phyloP scores from a whole-genome alignment of 2,329 filamentous ascomycete genomes.

The Fusarium oxysporum region DNA sequence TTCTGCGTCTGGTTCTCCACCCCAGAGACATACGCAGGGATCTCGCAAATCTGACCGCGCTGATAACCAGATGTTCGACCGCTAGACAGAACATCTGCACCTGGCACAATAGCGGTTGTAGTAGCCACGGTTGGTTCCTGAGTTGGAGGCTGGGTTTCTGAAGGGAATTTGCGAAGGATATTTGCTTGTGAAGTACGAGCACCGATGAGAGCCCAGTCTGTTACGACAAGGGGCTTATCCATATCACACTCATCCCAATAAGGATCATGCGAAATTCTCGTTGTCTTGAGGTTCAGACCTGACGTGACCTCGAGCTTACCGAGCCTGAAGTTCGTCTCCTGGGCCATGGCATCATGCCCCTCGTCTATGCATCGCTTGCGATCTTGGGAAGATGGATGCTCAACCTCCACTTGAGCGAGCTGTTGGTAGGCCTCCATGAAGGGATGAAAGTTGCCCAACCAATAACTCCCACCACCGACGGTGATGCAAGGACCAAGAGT shows the following conservation, averaged over 20 bases:
- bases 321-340: slow-evolving; percentile 46
- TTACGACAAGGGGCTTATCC: slow-evolving; percentile 56
- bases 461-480: slow-evolving; percentile 53
- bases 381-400: slow-evolving; percentile 58
- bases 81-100: slow-evolving; percentile 53
- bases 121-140: slow-evolving; percentile 50
- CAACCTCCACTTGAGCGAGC: slow-evolving; percentile 46
- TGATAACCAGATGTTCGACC: slow-evolving; percentile 59
- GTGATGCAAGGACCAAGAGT: slow-evolving; percentile 57
- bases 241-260: slow-evolving; percentile 58
- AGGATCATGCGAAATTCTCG: slow-evolving; percentile 56
- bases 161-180: slow-evolving; percentile 56
- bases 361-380: slow-evolving; percentile 51
- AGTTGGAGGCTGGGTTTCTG: slow-evolving; percentile 46
- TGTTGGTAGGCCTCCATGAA: slow-evolving; percentile 53
- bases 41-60: slow-evolving; percentile 56
- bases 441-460: slow-evolving; percentile 59
- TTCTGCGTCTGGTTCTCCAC: slow-evolving; percentile 55
- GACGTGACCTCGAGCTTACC: slow-evolving; percentile 55
- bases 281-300: slow-evolving; percentile 57
- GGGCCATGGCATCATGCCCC: slow-evolving; percentile 52
- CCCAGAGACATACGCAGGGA: slow-evolving; percentile 56
- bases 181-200: slow-evolving; percentile 53
- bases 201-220: slow-evolving; percentile 58
- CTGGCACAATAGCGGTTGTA: slow-evolving; percentile 50